A percentile compares a stretch with the other conserved stretches of the same genome.
Conservation (phyloP, 805 yeast species). For the Candida argentea region DNA sequence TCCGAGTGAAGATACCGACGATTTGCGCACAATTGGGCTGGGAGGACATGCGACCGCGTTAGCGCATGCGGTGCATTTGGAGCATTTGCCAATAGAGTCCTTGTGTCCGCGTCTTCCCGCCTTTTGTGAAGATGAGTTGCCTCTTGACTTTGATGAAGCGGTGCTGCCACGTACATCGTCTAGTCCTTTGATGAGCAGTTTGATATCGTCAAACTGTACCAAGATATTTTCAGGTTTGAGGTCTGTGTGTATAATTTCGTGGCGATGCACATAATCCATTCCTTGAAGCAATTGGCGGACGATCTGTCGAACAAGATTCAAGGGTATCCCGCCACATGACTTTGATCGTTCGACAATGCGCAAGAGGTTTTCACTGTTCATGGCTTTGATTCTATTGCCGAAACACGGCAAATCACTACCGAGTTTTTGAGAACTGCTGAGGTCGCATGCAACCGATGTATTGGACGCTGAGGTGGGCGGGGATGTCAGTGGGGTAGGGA, state of each 20-base stretch:
- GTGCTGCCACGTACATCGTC: slow-evolving; percentile 17
- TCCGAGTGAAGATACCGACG: slow-evolving; percentile 5
- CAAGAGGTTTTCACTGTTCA: slow-evolving; percentile 14
- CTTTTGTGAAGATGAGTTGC: too few species aligned
- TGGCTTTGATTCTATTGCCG: slow-evolving; percentile 5
- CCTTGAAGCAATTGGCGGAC: slow-evolving; percentile 46
- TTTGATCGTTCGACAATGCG: slow-evolving; percentile 26
- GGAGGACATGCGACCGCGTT: too few species aligned
- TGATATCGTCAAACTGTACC: slow-evolving; percentile 45
- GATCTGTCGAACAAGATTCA: slow-evolving; percentile 44
- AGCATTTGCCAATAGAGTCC: slow-evolving; percentile 3
- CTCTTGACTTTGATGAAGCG: slow-evolving; percentile 6
- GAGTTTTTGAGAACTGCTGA: not conserved
- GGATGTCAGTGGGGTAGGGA: not conserved
- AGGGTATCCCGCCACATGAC: slow-evolving; percentile 44
- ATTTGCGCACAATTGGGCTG: slow-evolving; percentile 4
- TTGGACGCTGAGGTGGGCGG: not conserved
- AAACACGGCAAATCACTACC: slow-evolving; percentile 3
- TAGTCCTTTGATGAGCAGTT: slow-evolving; percentile 35
- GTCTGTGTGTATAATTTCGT: slow-evolving; percentile 50
- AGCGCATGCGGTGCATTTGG: slow-evolving; percentile 1
- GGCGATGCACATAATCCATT: slow-evolving; percentile 49
- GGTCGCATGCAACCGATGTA: not conserved
- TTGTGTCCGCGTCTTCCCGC: slow-evolving; percentile 1
- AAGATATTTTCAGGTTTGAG: slow-evolving; percentile 34